Evolutionary conservation across 2,329 filamentous ascomycete genomes (phyloP).

Genomic region (Cercospora janseana): DNA sequence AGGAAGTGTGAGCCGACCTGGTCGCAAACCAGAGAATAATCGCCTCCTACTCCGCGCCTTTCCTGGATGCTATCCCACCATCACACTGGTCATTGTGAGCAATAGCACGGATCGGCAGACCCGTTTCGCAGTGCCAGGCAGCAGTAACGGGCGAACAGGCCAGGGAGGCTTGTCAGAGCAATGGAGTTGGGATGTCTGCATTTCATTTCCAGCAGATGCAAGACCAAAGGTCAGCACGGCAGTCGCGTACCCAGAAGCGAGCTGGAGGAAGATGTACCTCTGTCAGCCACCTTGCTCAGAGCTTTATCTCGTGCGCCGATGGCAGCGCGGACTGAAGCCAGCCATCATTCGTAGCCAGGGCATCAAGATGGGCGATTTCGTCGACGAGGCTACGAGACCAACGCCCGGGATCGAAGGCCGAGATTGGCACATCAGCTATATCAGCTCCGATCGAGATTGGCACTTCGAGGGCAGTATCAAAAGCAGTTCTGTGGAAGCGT

Average conservation of each 20-base stretch:
- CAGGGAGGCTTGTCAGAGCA: constrained; percentile 25
- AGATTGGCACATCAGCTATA: constrained; percentile 35
- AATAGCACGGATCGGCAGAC: constrained; percentile 19
- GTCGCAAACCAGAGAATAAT: constrained; percentile 38
- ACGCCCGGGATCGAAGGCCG: constrained; percentile 21
- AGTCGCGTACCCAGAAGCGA: constrained; percentile 33
- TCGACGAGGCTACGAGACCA: constrained; percentile 29
- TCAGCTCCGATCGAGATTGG: constrained; percentile 38
- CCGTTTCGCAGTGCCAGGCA: constrained; percentile 1
- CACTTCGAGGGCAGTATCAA: constrained; percentile 39
- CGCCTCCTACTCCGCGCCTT: constrained; percentile 37
- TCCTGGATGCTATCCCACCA: constrained; percentile 37
- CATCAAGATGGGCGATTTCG: constrained; percentile 38
- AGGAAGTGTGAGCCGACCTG: constrained; percentile 23
- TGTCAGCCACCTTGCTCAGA: constrained; percentile 37
- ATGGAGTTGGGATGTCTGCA: constrained; percentile 39
- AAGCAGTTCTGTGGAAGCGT: constrained; percentile 30
- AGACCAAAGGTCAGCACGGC: constrained; percentile 24
- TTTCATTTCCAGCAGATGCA: constrained; percentile 33
- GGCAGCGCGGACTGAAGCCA: constrained; percentile 30
- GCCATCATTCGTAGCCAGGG: constrained; percentile 32
- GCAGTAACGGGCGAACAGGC: background rate
- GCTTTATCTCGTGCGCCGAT: constrained; percentile 35
- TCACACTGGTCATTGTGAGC: constrained; percentile 35
- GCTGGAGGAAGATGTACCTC: constrained; percentile 39